Percentiles rank a stretch among this genome's conserved stretches.
phyloP scores from a whole-genome alignment of 352 stramenopile species.

The Phytophthora pisi region DNA sequence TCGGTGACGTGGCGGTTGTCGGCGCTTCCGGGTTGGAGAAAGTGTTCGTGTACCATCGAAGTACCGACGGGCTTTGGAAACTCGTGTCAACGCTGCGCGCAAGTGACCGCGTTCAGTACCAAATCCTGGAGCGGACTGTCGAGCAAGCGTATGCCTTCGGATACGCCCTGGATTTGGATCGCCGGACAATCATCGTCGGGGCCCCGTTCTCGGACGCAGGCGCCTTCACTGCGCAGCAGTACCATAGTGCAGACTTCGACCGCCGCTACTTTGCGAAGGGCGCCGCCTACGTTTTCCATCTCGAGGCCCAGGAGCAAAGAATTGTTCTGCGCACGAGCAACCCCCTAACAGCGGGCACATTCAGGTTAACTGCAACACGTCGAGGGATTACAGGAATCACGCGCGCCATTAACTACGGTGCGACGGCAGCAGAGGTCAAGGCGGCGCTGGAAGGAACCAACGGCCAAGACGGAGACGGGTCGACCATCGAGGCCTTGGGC shows the following conservation, averaged over 20 bases:
- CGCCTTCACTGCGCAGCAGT: slow-evolving; percentile 51
- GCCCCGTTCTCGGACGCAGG: slow-evolving; percentile 89
- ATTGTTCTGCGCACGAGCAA: slow-evolving; percentile 65
- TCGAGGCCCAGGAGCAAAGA: slow-evolving; percentile 76
- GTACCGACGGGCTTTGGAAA: slow-evolving; percentile 48
- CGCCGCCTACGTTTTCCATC: slow-evolving; percentile 76
- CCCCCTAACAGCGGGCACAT: slow-evolving; percentile 70
- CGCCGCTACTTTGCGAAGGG: slow-evolving; percentile 68
- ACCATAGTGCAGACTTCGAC: slow-evolving; percentile 67
- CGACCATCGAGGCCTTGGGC: slow-evolving; percentile 55
- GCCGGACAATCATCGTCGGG: slow-evolving; percentile 89
- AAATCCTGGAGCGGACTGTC: slow-evolving; percentile 76
- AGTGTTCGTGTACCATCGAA: slow-evolving; percentile 78
- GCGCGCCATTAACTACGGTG: slow-evolving; percentile 60
- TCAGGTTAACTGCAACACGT: slow-evolving; percentile 72
- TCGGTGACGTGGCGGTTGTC: slow-evolving; percentile 90
- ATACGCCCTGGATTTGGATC: slow-evolving; percentile 77
- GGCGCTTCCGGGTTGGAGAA: slow-evolving; percentile 77
- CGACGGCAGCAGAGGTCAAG: slow-evolving; percentile 75
- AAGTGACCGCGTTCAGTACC: slow-evolving; percentile 86
- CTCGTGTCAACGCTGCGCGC: slow-evolving; percentile 62
- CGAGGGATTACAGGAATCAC: slow-evolving; percentile 68
- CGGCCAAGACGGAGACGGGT: slow-evolving; percentile 50
- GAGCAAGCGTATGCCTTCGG: slow-evolving; percentile 92
- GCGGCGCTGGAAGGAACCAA: slow-evolving; percentile 69